Conservation (phyloP, 2,329 filamentous ascomycete species). For the Furcasterigmium sp. region DNA sequence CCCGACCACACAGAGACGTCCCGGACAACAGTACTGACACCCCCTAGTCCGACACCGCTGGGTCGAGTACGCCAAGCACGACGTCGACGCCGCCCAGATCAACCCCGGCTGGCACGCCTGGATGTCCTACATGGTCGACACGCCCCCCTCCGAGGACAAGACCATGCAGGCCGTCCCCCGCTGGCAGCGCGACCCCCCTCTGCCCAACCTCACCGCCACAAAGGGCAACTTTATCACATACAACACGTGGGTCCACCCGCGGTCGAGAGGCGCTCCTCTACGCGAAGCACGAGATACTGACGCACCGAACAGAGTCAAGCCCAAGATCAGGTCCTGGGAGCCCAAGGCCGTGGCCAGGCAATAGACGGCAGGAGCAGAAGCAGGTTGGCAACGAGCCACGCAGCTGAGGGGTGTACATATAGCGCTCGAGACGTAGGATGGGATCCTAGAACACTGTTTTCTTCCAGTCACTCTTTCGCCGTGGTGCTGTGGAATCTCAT, state of each 20-base stretch:
- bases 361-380: conserved; percentile 5
- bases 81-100: conserved; percentile 78
- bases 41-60: conserved; percentile 55
- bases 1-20: too few species aligned
- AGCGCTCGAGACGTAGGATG: background rate
- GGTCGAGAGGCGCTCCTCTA: too few species aligned
- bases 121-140: conserved; percentile 91
- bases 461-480: background rate
- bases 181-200: conserved; percentile 71
- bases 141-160: conserved; percentile 73
- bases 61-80: conserved; percentile 91
- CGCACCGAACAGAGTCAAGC: conserved; percentile 35
- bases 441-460: conserved; percentile 1
- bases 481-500: too few species aligned
- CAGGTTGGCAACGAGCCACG: conserved; percentile 4
- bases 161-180: conserved; percentile 61
- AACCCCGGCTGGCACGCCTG: conserved; percentile 98
- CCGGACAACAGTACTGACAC: background rate
- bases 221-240: conserved; percentile 87
- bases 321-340: conserved; percentile 50
- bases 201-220: conserved; percentile 69
- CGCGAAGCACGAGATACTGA: background rate
- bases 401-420: conserved; percentile 1
- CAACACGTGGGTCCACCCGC: conserved; percentile 70
- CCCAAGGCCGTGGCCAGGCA: conserved; percentile 25